Percentiles rank a stretch among this genome's conserved stretches.
These are phyloP conservation scores for Leccinum uliginosum DNA, from an alignment of 768 basidiomycete genomes.

Conservation along the genomic window DNA sequence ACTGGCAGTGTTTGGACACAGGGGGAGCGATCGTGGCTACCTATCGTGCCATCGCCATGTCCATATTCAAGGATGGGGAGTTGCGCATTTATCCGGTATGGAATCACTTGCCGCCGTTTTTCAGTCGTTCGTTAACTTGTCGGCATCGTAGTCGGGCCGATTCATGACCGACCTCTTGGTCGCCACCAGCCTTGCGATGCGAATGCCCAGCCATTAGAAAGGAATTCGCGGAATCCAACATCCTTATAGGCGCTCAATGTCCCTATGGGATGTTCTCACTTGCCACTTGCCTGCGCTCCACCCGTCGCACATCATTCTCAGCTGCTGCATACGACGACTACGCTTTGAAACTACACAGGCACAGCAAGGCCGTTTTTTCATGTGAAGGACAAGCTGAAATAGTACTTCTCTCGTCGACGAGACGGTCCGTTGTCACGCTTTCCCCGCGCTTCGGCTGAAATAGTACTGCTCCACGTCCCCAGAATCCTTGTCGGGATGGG, in stretches of 20 bases:
- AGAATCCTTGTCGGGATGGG: neutral
- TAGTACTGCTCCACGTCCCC: neutral
- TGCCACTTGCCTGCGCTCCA: neutral
- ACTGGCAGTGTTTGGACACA: conserved; percentile 17
- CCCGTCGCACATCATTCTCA: neutral
- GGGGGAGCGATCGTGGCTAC: conserved; percentile 22
- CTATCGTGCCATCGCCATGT: conserved; percentile 23
- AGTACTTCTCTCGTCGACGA: neutral
- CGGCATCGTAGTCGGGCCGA: conserved; percentile 15
- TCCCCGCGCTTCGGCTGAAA: neutral
- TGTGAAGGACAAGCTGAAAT: neutral
- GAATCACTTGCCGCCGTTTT: neutral
- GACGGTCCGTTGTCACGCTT: neutral
- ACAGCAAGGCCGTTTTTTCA: neutral
- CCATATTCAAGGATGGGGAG: conserved; percentile 26
- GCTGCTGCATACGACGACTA: neutral
- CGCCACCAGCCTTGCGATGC: conserved; percentile 25
- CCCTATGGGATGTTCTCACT: neutral
- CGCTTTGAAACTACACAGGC: neutral
- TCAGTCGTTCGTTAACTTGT: neutral
- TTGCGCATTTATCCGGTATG: conserved; percentile 26
- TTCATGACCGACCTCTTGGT: conserved; percentile 28
- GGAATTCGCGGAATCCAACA: neutral
- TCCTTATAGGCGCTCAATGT: neutral
- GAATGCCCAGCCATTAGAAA: conserved; percentile 16